Conservation (phyloP, 768 basidiomycete genomes). For the Mycena latifolia region DNA sequence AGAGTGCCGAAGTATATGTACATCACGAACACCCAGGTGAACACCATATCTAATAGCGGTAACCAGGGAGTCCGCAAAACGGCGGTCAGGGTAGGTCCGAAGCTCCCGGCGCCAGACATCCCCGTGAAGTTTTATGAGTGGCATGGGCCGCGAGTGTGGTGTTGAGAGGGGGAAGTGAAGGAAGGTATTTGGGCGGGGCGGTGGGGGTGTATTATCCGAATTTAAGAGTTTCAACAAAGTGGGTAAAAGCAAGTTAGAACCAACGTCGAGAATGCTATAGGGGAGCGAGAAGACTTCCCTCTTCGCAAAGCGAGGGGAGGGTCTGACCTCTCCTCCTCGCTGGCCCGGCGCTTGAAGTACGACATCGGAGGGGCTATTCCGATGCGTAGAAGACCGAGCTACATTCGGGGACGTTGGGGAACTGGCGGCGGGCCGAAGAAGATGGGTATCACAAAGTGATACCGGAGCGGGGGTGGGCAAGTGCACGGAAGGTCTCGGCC, state of each 20-base stretch:
- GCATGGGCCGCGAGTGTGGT: constrained; percentile 26
- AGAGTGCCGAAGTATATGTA: neutral
- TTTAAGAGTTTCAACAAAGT: neutral
- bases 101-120: constrained; percentile 9
- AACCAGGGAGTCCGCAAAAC: constrained; percentile 16
- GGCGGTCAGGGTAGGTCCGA: constrained; percentile 9
- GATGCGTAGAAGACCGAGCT: constrained; percentile 7
- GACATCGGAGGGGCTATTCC: constrained; percentile 2
- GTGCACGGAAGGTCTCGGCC: neutral
- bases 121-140: neutral
- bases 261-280: neutral
- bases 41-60: constrained; percentile 25
- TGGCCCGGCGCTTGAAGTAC: constrained; percentile 8
- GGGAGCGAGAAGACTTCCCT: constrained; percentile 16
- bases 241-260: constrained; percentile 4
- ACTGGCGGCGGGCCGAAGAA: constrained; percentile 1
- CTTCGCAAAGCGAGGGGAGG: constrained; percentile 23
- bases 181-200: constrained; percentile 24
- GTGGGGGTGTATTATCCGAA: neutral
- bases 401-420: constrained; percentile 5
- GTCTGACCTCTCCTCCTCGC: constrained; percentile 18
- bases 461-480: neutral
- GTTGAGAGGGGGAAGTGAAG: constrained; percentile 25
- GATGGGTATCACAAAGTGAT: neutral
- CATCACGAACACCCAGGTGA: constrained; percentile 16